A percentile compares a stretch with the other conserved stretches of the same genome.
Evolutionary conservation across 1,284 basidiomycete genomes (phyloP).

Genomic region (Xanthoconium separans): DNA sequence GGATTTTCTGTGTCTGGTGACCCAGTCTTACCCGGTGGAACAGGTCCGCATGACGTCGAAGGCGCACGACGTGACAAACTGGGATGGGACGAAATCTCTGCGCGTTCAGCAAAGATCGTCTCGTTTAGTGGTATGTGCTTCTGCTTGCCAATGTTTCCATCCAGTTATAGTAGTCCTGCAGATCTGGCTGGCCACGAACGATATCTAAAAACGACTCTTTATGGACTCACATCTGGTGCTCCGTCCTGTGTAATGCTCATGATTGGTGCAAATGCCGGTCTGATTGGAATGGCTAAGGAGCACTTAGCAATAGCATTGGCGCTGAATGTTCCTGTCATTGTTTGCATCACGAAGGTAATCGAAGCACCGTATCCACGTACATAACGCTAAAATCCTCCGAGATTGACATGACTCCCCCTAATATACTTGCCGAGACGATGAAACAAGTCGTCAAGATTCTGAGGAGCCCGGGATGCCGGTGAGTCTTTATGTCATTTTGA

Average conservation of each 20-base stretch:
- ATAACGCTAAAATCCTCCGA: constrained; percentile 10
- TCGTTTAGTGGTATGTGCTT: constrained; percentile 77
- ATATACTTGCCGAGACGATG: constrained; percentile 86
- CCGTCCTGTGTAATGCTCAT: constrained; percentile 96
- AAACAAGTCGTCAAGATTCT: constrained; percentile 94
- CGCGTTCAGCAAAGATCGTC: constrained; percentile 88
- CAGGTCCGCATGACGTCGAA: constrained; percentile 56
- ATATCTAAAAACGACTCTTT: constrained; percentile 92
- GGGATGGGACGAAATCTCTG: constrained; percentile 95
- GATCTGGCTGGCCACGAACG: constrained; percentile 91
- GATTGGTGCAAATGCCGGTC: constrained; percentile 92
- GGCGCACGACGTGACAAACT: constrained; percentile 79
- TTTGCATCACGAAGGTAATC: constrained; percentile 89
- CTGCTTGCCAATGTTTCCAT: neutral
- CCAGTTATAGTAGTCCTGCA: constrained; percentile 29
- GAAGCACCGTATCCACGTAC: neutral
- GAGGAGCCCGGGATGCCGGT: constrained; percentile 91
- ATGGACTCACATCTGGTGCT: constrained; percentile 90
- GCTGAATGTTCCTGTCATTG: constrained; percentile 89
- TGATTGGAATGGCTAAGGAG: constrained; percentile 99
- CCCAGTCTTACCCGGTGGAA: constrained; percentile 71
- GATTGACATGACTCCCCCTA: constrained; percentile 97
- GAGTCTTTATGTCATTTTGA: constrained; percentile 21
- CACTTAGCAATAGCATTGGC: constrained; percentile 95
- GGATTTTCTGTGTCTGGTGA: constrained; percentile 76